These are phyloP conservation scores for Porphyrellus cyaneotinctus DNA, from an alignment of 768 basidiomycete species.

Conservation along the genomic window DNA sequence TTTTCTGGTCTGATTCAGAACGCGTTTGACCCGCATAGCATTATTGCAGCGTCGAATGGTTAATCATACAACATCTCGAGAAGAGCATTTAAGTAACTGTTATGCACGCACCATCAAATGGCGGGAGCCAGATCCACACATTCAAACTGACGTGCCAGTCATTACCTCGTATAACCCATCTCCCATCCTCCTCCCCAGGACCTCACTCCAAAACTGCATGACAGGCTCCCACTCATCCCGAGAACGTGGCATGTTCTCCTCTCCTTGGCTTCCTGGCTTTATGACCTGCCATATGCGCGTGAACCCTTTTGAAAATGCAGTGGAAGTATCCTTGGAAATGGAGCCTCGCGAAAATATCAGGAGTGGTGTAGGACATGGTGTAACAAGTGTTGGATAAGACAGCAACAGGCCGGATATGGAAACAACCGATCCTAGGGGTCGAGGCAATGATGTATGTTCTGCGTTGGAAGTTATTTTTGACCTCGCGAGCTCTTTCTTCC, in stretches of 20 bases:
- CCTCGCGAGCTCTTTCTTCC: slow-evolving; percentile 37
- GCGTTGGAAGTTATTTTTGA: slow-evolving; percentile 4
- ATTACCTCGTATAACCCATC: slow-evolving; percentile 70
- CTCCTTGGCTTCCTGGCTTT: slow-evolving; percentile 29
- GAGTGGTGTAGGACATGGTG: slow-evolving; percentile 54
- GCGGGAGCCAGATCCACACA: too few relatives aligned
- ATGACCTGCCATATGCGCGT: slow-evolving; percentile 45
- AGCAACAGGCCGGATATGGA: slow-evolving; percentile 70
- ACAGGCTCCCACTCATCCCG: slow-evolving; percentile 78
- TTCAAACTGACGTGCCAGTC: slow-evolving; percentile 26
- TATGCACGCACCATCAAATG: too few relatives aligned
- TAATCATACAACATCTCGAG: too few relatives aligned
- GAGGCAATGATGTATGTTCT: slow-evolving; percentile 10
- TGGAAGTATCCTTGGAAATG: slow-evolving; percentile 42
- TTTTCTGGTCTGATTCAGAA: too few relatives aligned
- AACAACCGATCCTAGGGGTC: slow-evolving; percentile 61
- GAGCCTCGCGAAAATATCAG: slow-evolving; percentile 54
- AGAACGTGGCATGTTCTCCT: slow-evolving; percentile 70
- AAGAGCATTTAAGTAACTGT: not conserved
- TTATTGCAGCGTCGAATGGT: too few relatives aligned
- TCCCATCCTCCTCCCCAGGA: slow-evolving; percentile 50
- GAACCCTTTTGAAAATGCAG: slow-evolving; percentile 62
- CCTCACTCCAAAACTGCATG: slow-evolving; percentile 84
- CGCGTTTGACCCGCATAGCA: too few relatives aligned
- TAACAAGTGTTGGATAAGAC: slow-evolving; percentile 65